A percentile compares a stretch with the other conserved stretches of the same genome.
These are phyloP conservation scores for Lasiodiplodia theobromae DNA, from an alignment of 2,329 filamentous ascomycete genomes.

Conservation along the genomic window DNA sequence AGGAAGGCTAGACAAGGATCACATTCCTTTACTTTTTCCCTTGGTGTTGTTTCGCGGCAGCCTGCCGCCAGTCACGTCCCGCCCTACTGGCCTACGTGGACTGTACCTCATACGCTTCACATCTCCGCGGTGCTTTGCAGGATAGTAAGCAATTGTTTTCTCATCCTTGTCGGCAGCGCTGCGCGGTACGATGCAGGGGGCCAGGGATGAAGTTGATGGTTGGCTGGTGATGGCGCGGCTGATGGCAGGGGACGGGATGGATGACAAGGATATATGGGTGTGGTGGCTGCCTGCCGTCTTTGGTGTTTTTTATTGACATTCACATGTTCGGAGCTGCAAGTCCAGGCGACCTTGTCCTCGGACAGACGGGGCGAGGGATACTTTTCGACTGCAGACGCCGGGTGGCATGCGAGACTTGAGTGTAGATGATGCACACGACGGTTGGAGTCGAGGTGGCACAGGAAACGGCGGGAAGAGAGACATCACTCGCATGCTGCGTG, in stretches of 20 bases:
- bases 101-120: background rate
- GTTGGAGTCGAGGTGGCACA: background rate
- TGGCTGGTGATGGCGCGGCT: background rate
- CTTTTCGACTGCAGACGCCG: no score
- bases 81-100: background rate
- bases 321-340: background rate
- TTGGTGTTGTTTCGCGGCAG: background rate
- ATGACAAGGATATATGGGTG: background rate
- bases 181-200: slow-evolving; percentile 11
- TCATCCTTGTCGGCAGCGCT: background rate
- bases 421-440: background rate
- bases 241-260: background rate
- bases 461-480: background rate
- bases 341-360: background rate
- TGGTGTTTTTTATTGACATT: background rate
- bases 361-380: no score
- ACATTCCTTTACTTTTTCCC: background rate
- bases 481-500: background rate
- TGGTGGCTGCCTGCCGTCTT: background rate
- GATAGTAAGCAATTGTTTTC: background rate
- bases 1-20: background rate
- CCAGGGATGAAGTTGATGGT: slow-evolving; percentile 1
- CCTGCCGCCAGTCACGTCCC: background rate
- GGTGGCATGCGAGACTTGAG: no score
- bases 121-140: background rate